Evolutionary conservation across 2,329 filamentous ascomycete genomes (phyloP), one percentile per base, ranked within the genome.

Genomic region (Diplodia mutila): DNA sequence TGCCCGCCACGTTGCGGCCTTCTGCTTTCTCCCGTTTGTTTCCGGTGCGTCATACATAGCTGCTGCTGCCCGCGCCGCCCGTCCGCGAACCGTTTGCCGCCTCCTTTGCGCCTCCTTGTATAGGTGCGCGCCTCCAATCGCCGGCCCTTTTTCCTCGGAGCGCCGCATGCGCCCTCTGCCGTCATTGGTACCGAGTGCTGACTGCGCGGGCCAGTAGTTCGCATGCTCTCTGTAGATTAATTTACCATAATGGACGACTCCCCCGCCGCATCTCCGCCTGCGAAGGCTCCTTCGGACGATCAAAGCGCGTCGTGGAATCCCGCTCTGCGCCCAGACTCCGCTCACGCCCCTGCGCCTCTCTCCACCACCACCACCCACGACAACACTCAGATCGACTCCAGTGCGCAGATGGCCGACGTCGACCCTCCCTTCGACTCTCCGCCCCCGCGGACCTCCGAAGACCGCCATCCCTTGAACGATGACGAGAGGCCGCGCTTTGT

Each of bases 231-330:
- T 63, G 59, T 63, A 63, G 59, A 63, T 63, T 63, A 63, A 63
- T 63, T 63, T 34, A 37, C 42, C 59, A 39, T 63, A 51, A 63
- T 63, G 59, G 46, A 63, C 59, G 59, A n/a, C 59, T 37, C 32
- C 49, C 59, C 59, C 59, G 59, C 59, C 59, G 29, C 59, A 51
- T 63, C 59, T 37, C 59, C 59, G 42, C 59, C 59, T 11, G 46
- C 42, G 59, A 63, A 51, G 59, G 59, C 59, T 63, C 54, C 64
- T 27, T 46, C 42, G 39, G 64, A 66, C 64, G 53, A 66, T 66
- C 64, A 57, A 57, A 63, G 37, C 66, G 72, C 80, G 65, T 81
- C 82, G 23, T 87, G 86, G 86, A 85, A 88, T 79, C 85, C 86
- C 53, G 85, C 86, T 23, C 75, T 85, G 69, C 78, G 84, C 73